Percentiles rank a stretch among this genome's conserved stretches.
These are phyloP conservation scores for Schwanniomyces yamadae DNA, from an alignment of 805 yeast species.

Conservation along the genomic window DNA sequence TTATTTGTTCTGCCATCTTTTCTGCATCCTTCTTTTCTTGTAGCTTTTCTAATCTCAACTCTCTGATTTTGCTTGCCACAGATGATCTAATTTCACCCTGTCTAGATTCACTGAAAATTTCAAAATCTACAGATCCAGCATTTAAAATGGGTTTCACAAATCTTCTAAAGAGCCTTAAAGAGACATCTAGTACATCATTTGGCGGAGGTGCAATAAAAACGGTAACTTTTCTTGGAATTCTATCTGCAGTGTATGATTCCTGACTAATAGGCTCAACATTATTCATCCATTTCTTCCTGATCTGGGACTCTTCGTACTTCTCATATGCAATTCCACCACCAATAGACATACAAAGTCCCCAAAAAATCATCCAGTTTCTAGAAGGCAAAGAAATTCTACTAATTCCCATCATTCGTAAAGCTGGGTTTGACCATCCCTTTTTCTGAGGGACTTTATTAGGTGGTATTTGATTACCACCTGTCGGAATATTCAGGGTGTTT, in stretches of 20 bases:
- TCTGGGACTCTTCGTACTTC: slow-evolving; percentile 64
- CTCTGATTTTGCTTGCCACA: slow-evolving; percentile 82
- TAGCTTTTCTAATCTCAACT: slow-evolving; percentile 48
- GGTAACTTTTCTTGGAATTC: slow-evolving; percentile 70
- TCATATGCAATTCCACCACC: slow-evolving; percentile 83
- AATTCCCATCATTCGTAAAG: slow-evolving; percentile 81
- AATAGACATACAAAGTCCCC: slow-evolving; percentile 63
- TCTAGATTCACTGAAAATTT: slow-evolving; percentile 68
- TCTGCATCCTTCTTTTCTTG: slow-evolving; percentile 9
- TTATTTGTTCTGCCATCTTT: slow-evolving; percentile 4
- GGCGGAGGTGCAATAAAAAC: slow-evolving; percentile 97
- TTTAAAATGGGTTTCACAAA: slow-evolving; percentile 84
- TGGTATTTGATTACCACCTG: not conserved
- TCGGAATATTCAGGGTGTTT: not conserved
- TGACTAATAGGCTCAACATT: slow-evolving; percentile 55
- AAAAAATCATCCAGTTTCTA: slow-evolving; percentile 89
- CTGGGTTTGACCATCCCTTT: slow-evolving; percentile 68
- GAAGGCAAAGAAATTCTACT: slow-evolving; percentile 78
- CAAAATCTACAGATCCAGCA: slow-evolving; percentile 82
- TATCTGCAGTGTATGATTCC: slow-evolving; percentile 42
- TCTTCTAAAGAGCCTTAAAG: slow-evolving; percentile 69
- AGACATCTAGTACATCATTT: slow-evolving; percentile 77
- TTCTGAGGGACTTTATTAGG: slow-evolving; percentile 16
- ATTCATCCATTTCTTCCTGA: slow-evolving; percentile 64
- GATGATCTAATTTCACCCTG: slow-evolving; percentile 85